Evolutionary conservation across 805 yeast genomes (phyloP).

Genomic region (Candida corydali): DNA sequence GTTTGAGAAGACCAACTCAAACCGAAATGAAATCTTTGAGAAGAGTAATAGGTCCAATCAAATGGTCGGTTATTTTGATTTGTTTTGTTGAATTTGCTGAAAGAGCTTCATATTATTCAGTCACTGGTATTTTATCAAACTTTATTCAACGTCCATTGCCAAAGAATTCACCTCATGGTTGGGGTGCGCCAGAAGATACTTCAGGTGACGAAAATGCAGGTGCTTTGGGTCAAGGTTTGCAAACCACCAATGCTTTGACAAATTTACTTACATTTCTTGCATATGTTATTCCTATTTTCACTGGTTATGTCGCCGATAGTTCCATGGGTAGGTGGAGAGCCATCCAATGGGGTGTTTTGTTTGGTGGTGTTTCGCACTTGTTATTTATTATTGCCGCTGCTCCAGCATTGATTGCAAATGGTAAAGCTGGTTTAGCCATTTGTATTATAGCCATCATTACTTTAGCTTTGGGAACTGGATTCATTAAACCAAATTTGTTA

Average conservation of each 20-base stretch:
- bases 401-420: conserved; percentile 33
- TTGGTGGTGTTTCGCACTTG: conserved; percentile 46
- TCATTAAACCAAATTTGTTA: conserved; percentile 50
- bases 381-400: conserved; percentile 47
- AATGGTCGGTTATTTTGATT: conserved; percentile 47
- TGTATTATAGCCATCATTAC: conserved; percentile 39
- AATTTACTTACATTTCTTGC: conserved; percentile 46
- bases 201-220: conserved; percentile 39
- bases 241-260: conserved; percentile 43
- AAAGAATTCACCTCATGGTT: conserved; percentile 45
- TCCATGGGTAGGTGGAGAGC: conserved; percentile 44
- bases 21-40: conserved; percentile 23
- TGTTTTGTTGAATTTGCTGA: conserved; percentile 51
- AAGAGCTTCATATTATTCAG: conserved; percentile 52
- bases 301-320: conserved; percentile 52
- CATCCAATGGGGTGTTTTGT: conserved; percentile 45
- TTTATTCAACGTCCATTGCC: conserved; percentile 53
- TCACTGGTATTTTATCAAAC: conserved; percentile 40
- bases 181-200: conserved; percentile 24
- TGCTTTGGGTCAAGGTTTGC: conserved; percentile 47
- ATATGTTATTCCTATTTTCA: conserved; percentile 47
- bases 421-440: conserved; percentile 38
- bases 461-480: conserved; percentile 47
- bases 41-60: conserved; percentile 44
- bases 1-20: conserved; percentile 30